These are phyloP conservation scores for Fusarium ramigenum DNA, from an alignment of 2,329 filamentous ascomycete genomes.

Conservation along the genomic window DNA sequence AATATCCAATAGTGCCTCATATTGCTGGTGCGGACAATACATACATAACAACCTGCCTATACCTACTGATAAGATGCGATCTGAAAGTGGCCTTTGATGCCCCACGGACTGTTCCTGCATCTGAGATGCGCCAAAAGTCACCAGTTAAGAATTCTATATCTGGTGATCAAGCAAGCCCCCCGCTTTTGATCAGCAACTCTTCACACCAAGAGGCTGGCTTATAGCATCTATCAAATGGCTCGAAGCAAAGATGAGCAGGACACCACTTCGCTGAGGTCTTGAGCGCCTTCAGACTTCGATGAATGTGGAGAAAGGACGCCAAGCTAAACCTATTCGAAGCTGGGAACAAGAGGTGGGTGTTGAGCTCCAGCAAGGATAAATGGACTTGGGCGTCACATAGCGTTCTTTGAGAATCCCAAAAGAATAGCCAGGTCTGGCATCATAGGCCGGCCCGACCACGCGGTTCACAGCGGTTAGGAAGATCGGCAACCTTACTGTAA, in stretches of 20 bases:
- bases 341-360: conserved; percentile 16
- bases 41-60: background rate
- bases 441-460: conserved; percentile 38
- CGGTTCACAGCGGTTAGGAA: conserved; percentile 28
- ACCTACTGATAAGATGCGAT: conserved; percentile 7
- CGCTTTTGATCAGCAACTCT: conserved; percentile 12
- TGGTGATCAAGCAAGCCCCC: conserved; percentile 26
- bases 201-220: conserved; percentile 1
- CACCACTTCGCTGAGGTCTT: conserved; percentile 17
- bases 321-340: conserved; percentile 19
- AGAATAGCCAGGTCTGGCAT: conserved; percentile 31
- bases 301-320: conserved; percentile 25
- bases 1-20: background rate
- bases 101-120: conserved; percentile 33
- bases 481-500: conserved; percentile 26
- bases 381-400: conserved; percentile 28
- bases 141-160: conserved; percentile 23
- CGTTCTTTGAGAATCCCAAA: conserved; percentile 23
- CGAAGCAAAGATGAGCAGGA: conserved; percentile 20
- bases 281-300: conserved; percentile 11
- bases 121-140: conserved; percentile 24
- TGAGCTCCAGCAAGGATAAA: conserved; percentile 32
- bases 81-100: conserved; percentile 13
- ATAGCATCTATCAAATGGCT: conserved; percentile 1
- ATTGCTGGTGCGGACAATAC: background rate